These are phyloP conservation scores for Penicillium sp. DNA, from an alignment of 2,329 filamentous ascomycete species.

Conservation along the genomic window DNA sequence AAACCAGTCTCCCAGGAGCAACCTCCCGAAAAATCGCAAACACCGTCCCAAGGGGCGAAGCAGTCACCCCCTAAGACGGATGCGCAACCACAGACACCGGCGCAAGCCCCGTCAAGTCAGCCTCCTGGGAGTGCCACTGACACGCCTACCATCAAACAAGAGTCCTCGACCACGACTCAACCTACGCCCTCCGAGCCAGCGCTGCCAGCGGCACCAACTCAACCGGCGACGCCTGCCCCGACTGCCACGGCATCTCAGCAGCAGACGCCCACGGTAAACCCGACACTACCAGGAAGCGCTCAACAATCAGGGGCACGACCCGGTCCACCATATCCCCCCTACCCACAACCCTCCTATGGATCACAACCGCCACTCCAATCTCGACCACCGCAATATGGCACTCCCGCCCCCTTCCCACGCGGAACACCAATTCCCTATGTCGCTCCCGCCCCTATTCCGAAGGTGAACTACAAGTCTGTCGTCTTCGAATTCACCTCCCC, in stretches of 20 bases:
- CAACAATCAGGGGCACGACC: constrained; percentile 28
- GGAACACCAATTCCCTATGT: constrained; percentile 25
- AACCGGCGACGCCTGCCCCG: constrained; percentile 12
- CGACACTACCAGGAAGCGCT: constrained; percentile 20
- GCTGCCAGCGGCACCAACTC: constrained; percentile 13
- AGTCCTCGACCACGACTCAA: constrained; percentile 22
- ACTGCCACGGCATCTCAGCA: constrained; percentile 18
- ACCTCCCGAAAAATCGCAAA: constrained; percentile 10
- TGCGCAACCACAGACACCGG: constrained; percentile 12
- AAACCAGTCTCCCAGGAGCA: constrained; percentile 19
- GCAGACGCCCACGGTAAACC: constrained; percentile 23
- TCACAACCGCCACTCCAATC: constrained; percentile 37
- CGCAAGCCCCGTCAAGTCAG: neutral
- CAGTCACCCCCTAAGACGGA: constrained; percentile 3
- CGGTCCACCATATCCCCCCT: constrained; percentile 28
- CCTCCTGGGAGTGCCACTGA: constrained; percentile 12
- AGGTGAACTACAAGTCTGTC: constrained; percentile 45
- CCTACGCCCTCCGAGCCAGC: constrained; percentile 7
- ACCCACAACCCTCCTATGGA: constrained; percentile 33
- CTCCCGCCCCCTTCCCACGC: constrained; percentile 19
- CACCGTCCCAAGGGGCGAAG: constrained; percentile 15
- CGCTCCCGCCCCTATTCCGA: constrained; percentile 34
- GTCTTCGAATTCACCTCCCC: constrained; percentile 48
- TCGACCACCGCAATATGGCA: constrained; percentile 34
- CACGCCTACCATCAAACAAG: constrained; percentile 29